A percentile compares a stretch with the other conserved stretches of the same genome.
Conservation (phyloP, 2,329 filamentous ascomycete species). For the Diaporthe caulivora region DNA sequence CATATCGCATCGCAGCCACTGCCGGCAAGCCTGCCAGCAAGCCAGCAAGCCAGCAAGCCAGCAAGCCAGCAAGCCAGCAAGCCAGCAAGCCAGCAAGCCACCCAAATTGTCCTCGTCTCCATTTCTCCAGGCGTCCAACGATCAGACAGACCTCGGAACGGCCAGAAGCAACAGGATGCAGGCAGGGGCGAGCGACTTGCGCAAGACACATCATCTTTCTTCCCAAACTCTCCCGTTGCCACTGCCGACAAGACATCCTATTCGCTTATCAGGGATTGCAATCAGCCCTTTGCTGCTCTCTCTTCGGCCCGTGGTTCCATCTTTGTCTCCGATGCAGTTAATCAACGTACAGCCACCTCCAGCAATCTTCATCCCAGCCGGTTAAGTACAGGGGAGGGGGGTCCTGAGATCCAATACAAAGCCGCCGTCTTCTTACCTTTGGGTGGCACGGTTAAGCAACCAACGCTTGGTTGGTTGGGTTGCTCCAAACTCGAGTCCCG, state of each 20-base stretch:
- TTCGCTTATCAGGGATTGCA: background rate
- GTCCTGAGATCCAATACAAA: conserved; percentile 12
- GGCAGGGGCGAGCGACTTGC: background rate
- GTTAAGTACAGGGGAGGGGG: conserved; percentile 7
- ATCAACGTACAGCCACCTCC: conserved; percentile 26
- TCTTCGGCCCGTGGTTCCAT: conserved; percentile 25
- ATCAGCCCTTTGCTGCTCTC: background rate
- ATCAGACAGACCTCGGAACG: too few relatives aligned
- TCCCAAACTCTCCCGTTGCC: background rate
- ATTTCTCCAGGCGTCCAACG: background rate
- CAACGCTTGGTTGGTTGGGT: background rate
- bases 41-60: too few relatives aligned
- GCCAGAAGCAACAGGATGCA: background rate
- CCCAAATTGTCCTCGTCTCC: background rate
- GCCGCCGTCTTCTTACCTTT: background rate
- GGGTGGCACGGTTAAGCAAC: background rate
- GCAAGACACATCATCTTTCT: background rate
- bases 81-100: background rate
- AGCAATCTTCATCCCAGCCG: conserved; percentile 13
- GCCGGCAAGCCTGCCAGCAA: background rate
- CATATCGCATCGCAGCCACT: conserved; percentile 9
- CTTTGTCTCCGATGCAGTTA: conserved; percentile 15
- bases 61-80: background rate
- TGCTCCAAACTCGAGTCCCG: conserved; percentile 11
- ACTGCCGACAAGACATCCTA: background rate